A percentile compares a stretch with the other conserved stretches of the same genome.
Conservation (phyloP, 805 yeast species). For the Yarrowia hollandica region DNA sequence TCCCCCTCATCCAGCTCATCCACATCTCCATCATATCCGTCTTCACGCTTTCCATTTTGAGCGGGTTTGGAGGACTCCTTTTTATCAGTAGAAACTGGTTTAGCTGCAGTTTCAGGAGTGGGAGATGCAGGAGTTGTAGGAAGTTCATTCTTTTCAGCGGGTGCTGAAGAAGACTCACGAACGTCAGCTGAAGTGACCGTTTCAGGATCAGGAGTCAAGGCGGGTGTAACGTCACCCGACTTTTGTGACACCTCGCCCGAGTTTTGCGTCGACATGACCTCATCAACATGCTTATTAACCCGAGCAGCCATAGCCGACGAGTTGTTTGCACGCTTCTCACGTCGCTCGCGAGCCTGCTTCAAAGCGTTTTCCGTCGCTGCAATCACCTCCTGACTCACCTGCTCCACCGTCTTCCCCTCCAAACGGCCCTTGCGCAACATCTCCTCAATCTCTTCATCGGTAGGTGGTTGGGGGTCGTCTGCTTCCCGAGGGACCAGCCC, state of each 20-base stretch:
- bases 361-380: neutral
- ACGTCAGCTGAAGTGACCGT: too few relatives aligned
- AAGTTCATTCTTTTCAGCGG: too few relatives aligned
- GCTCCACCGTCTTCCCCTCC: conserved; percentile 6
- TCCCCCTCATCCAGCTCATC: neutral
- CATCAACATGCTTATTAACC: neutral
- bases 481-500: neutral
- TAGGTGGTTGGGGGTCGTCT: neutral
- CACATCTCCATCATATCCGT: neutral
- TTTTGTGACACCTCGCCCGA: too few relatives aligned
- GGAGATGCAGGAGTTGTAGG: too few relatives aligned
- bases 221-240: too few relatives aligned
- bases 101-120: too few relatives aligned
- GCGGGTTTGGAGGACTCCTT: too few relatives aligned
- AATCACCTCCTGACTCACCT: conserved; percentile 15
- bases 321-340: neutral
- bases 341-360: neutral
- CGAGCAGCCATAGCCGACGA: neutral
- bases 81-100: too few relatives aligned
- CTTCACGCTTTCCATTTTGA: neutral
- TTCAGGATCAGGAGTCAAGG: too few relatives aligned
- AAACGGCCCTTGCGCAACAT: neutral
- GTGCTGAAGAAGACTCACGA: too few relatives aligned
- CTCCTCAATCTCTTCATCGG: neutral
- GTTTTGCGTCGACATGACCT: neutral